Percentiles rank a stretch among this genome's conserved stretches.
phyloP scores from a whole-genome alignment of 208 protist species.

The Kentomonas sorsogonicus region DNA sequence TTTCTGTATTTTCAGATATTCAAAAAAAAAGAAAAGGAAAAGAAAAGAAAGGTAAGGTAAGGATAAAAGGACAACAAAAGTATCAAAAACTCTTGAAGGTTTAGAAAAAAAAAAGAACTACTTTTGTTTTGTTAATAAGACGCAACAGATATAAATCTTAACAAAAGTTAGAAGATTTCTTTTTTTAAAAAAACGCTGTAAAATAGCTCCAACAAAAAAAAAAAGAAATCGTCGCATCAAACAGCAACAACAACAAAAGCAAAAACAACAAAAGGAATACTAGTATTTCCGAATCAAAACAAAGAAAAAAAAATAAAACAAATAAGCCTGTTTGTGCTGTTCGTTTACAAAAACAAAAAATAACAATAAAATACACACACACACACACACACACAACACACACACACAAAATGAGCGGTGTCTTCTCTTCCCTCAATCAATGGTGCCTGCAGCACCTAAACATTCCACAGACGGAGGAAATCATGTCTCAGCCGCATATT shows the following conservation, averaged over 20 bases:
- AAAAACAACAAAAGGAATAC: neutral
- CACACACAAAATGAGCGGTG: neutral
- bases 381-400: neutral
- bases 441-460: no score
- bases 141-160: no score
- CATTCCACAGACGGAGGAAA: no score
- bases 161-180: no score
- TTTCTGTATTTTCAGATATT: neutral
- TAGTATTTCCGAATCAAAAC: slow-evolving; percentile 3
- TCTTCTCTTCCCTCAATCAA: neutral
- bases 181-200: no score
- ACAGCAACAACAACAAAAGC: no score
- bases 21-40: neutral
- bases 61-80: neutral
- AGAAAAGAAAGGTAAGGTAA: neutral
- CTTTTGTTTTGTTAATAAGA: no score
- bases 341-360: neutral
- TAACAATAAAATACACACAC: neutral
- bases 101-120: no score
- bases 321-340: neutral
- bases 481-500: no score
- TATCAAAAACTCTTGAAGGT: no score
- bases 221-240: no score
- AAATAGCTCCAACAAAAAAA: no score
- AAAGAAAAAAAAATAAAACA: slow-evolving; percentile 10